Evolutionary conservation across 148 eudicot genomes (phyloP), one percentile per base, ranked within the genome.

Genomic region (Fagopyrum homotropicum): DNA sequence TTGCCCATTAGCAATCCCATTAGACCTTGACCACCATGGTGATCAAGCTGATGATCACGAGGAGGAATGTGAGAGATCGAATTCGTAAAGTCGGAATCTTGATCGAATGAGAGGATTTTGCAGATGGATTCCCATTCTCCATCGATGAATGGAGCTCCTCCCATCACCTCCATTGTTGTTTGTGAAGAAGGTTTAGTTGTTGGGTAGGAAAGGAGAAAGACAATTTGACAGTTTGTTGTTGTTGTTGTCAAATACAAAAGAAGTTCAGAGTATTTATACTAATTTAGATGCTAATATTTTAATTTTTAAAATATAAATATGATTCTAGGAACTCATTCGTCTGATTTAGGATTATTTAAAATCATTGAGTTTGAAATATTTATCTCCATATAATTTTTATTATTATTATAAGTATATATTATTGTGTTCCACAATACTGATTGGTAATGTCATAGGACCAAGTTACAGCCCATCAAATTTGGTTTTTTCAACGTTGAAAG

Each of bases 81-180:
- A 64, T 64, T 35, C 7, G 74, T 26, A 52, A 63, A 51, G 66
- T 76, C 68, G 44, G 76, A 72, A 30, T 76, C 76, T 74, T 74
- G 63, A 63, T 80, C 82, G 48, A 64, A 35, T 17, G 82, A 46
- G 1, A 80, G 22, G 52, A 76, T 17, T 72, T 54, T 73, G 76
- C 76, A 80, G 16, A 80, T 72, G 76, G 82, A 80, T 72, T 80
- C 82, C 82, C 82, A 80, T 48, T 80, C 82, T 43, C 79, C 82
- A 64, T 76, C 82, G 8, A 72, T 55, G 54, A 69, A 69, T 1
- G 49, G 35, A 72, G 74, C 55, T 72, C 74, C 63, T 68, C 73
- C 78, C 63, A 69, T 17, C 48, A 69, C 35, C 51, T 76, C 78
- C 78, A 76, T 76, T 76, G 16, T 1, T 71, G 48, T 46, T 45